Evolutionary conservation across 1,139 yeast genomes (phyloP).

Genomic region (Saccharomycopsis crataegensis): DNA sequence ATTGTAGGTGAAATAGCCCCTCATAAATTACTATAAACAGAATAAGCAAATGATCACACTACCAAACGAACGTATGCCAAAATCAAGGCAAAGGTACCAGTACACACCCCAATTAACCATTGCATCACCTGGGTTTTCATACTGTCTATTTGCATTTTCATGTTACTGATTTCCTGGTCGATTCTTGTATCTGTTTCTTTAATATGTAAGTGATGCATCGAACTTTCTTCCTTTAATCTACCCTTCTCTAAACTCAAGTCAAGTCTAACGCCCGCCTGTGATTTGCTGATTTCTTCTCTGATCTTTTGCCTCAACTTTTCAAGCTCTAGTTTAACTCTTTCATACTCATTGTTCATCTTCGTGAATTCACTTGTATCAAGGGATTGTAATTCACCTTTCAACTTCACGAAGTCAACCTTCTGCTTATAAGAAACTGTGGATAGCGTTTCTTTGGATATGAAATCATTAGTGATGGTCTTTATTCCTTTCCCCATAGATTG

Average conservation of each 20-base stretch:
- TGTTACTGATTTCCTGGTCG: constrained; percentile 90
- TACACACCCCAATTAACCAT: constrained; percentile 96
- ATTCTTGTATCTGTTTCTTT: constrained; percentile 93
- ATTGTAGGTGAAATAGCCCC: no score
- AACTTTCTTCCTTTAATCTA: constrained; percentile 86
- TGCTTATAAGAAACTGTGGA: constrained; percentile 88
- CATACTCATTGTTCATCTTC: constrained; percentile 79
- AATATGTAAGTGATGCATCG: constrained; percentile 85
- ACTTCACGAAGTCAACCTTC: constrained; percentile 90
- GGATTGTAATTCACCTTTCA: constrained; percentile 83
- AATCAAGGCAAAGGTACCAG: constrained; percentile 93
- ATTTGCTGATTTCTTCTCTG: constrained; percentile 86
- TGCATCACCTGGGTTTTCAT: constrained; percentile 96
- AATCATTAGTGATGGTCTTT: constrained; percentile 60
- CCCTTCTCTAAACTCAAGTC: constrained; percentile 93
- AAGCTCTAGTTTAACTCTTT: constrained; percentile 72
- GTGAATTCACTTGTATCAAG: constrained; percentile 84
- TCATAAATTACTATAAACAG: no score
- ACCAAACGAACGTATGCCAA: constrained; percentile 84
- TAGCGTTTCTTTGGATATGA: constrained; percentile 76
- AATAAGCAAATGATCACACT: constrained; percentile 32
- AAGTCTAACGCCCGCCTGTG: constrained; percentile 82
- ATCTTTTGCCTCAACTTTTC: constrained; percentile 79
- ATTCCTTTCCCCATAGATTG: constrained; percentile 80
- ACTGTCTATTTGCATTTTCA: constrained; percentile 89